Conservation (phyloP, 1,284 basidiomycete genomes). For the Athelia sp. region DNA sequence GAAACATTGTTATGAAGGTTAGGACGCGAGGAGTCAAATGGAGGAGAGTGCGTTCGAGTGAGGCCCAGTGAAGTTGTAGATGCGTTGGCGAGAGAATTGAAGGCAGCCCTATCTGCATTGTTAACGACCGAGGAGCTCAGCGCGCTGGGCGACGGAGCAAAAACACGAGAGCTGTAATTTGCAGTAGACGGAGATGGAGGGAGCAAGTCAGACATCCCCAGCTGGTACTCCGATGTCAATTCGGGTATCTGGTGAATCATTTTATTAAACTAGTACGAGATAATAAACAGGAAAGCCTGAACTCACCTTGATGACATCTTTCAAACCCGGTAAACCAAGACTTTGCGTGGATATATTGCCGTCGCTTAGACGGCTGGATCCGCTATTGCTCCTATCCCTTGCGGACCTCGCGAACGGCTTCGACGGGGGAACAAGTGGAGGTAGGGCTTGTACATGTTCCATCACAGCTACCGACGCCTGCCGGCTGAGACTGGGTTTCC, state of each 20-base stretch:
- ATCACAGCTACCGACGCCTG: slow-evolving; percentile 43
- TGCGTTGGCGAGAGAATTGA: slow-evolving; percentile 18
- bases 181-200: slow-evolving; percentile 72
- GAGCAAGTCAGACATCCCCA: slow-evolving; percentile 65
- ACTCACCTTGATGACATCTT: slow-evolving; percentile 67
- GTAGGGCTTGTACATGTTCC: slow-evolving; percentile 27
- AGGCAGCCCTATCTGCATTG: slow-evolving; percentile 12
- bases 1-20: slow-evolving; percentile 11
- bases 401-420: slow-evolving; percentile 35
- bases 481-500: slow-evolving; percentile 37
- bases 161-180: slow-evolving; percentile 38
- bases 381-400: slow-evolving; percentile 45
- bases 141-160: slow-evolving; percentile 34
- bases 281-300: not conserved
- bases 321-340: slow-evolving; percentile 52
- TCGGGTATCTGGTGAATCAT: slow-evolving; percentile 52
- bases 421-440: slow-evolving; percentile 34
- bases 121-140: slow-evolving; percentile 26
- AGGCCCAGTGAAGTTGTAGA: slow-evolving; percentile 33
- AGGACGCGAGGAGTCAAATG: slow-evolving; percentile 21
- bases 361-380: slow-evolving; percentile 33
- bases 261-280: slow-evolving; percentile 1
- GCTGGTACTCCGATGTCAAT: slow-evolving; percentile 61
- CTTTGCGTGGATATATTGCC: slow-evolving; percentile 21
- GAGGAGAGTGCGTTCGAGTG: slow-evolving; percentile 33